Conservation (phyloP, 2,329 filamentous ascomycete species). For the Alternaria sp. region DNA sequence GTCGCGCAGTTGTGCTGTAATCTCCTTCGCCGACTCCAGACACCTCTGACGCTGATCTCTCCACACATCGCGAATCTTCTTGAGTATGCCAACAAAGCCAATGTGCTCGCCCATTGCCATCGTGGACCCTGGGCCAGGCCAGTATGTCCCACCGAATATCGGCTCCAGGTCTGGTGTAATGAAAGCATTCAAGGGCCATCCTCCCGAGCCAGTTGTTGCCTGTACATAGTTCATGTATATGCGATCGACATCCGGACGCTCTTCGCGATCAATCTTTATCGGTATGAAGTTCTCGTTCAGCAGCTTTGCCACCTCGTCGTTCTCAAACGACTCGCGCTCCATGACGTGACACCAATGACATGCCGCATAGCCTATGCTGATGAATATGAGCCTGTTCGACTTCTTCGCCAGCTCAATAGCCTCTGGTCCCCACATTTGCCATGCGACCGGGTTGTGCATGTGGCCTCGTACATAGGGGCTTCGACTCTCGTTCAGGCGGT, state of each 20-base stretch:
- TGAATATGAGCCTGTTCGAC: conserved; percentile 87
- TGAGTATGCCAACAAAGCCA: conserved; percentile 83
- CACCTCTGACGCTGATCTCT: conserved; percentile 83
- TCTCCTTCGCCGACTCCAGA: conserved; percentile 82
- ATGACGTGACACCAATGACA: conserved; percentile 95
- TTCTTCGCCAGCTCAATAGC: conserved; percentile 78
- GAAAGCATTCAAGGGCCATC: conserved; percentile 97
- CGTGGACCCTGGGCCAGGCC: conserved; percentile 78
- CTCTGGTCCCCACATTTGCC: conserved; percentile 87
- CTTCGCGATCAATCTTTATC: conserved; percentile 91
- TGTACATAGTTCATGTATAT: conserved; percentile 99
- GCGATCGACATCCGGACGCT: conserved; percentile 90
- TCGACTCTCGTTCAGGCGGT: conserved; percentile 67
- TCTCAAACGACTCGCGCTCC: conserved; percentile 89
- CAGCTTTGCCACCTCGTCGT: conserved; percentile 78
- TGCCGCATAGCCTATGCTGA: conserved; percentile 93
- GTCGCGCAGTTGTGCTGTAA: conserved; percentile 79
- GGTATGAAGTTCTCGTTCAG: conserved; percentile 90
- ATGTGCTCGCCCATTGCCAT: conserved; percentile 63
- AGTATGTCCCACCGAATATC: conserved; percentile 96
- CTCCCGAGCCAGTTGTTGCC: conserved; percentile 86
- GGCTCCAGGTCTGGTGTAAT: conserved; percentile 91
- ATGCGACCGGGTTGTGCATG: conserved; percentile 82
- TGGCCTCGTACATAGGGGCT: conserved; percentile 78
- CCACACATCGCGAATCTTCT: conserved; percentile 80